Percentiles rank a stretch among this genome's conserved stretches.
Conservation (phyloP, 1,284 basidiomycete genomes). For the Amylostereum areolatum region DNA sequence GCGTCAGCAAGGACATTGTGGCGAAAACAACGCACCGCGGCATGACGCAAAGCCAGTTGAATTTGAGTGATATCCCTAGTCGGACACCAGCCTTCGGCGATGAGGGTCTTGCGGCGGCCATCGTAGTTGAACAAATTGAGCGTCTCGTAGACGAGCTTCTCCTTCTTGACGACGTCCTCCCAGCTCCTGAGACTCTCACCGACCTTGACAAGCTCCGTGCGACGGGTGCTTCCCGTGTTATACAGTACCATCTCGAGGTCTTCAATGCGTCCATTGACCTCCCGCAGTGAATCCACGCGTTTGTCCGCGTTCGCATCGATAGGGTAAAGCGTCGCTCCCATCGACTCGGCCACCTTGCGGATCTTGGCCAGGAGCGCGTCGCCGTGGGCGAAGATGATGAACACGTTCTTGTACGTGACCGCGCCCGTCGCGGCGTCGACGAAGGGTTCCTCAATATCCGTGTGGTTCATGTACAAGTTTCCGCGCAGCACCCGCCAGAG, state of each 20-base stretch:
- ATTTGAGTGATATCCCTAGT: slow-evolving; percentile 85
- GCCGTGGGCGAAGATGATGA: slow-evolving; percentile 99
- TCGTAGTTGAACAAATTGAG: slow-evolving; percentile 96
- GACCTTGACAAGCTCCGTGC: slow-evolving; percentile 80
- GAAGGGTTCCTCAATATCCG: slow-evolving; percentile 92
- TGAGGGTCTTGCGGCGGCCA: slow-evolving; percentile 87
- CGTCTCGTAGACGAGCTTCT: slow-evolving; percentile 94
- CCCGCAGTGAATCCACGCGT: slow-evolving; percentile 84
- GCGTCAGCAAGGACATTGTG: slow-evolving; percentile 5
- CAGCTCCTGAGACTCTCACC: slow-evolving; percentile 86
- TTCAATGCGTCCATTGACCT: slow-evolving; percentile 87
- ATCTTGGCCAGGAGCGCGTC: slow-evolving; percentile 93
- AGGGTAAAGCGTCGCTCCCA: slow-evolving; percentile 95
- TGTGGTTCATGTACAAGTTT: slow-evolving; percentile 99
- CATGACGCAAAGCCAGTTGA: slow-evolving; percentile 85
- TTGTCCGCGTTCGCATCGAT: slow-evolving; percentile 94
- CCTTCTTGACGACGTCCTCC: slow-evolving; percentile 92
- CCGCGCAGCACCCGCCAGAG: slow-evolving; percentile 98
- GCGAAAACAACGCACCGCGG: slow-evolving; percentile 57
- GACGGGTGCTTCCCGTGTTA: slow-evolving; percentile 84
- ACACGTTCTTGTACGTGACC: slow-evolving; percentile 95
- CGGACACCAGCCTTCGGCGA: slow-evolving; percentile 98
- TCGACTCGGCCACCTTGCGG: slow-evolving; percentile 96
- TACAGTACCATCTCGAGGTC: slow-evolving; percentile 89
- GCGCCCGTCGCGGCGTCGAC: slow-evolving; percentile 77